Evolutionary conservation across 2,329 filamentous ascomycete genomes (phyloP), one percentile per base, ranked within the genome.

Genomic region (Cladosporium sp.): DNA sequence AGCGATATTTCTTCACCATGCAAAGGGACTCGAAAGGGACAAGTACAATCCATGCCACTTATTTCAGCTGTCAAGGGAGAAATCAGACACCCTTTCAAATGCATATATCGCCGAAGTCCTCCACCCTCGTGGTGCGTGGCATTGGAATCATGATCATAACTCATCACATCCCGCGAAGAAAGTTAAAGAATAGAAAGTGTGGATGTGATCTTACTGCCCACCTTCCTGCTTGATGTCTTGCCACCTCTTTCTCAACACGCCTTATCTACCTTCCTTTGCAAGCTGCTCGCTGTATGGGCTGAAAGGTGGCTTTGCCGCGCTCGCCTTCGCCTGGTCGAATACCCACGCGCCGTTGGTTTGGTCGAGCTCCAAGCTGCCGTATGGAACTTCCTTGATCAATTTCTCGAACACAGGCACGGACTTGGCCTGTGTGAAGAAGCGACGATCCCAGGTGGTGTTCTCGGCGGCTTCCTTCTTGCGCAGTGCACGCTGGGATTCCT

Each of bases 401-500:
- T 61, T 79, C 70, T 78, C 81, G 66, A 68, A 82, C 67, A 68
- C 74, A 68, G 59, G 80, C 45, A 69, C 67, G 36, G 67, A 70
- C 2, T 75, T 71, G 14, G 70, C 67, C 25, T 73, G 68, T 1
- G 69, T 84, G 76, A 97, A 99, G 78, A 94, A 97, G 57, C 88
- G 83, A 47, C 92, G 83, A 69, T 92, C 83, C 93, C 94, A 99
- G 40, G 84, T 80, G 43, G 82, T 82, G 19, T 86, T 86, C 66
- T 92, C 89, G n/a, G 83, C 81, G 67, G 84, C 85, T 73, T 97
- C 92, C 69, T 84, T 80, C 71, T 84, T 84, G 63, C 92, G 85
- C 76, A 85, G 80, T 73, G 83, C 90, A 14, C 92, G 86, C 79
- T 97, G 93, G 37, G 87, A 86, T 66, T 91, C 90, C 75, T 97